Evolutionary conservation across 2,329 filamentous ascomycete genomes (phyloP).

Genomic region (Emydomyces testavorans): DNA sequence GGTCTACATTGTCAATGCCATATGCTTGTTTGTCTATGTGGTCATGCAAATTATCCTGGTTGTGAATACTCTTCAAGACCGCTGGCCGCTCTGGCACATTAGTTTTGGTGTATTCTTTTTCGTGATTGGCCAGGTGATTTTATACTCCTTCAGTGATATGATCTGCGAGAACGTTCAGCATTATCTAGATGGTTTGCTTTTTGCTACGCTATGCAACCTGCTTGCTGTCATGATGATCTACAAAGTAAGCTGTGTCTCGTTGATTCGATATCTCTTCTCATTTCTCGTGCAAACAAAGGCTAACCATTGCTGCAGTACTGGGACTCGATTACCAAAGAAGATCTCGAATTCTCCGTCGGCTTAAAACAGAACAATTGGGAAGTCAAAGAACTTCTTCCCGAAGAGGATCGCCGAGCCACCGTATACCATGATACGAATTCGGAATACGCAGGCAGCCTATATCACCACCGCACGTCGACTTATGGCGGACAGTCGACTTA

Average conservation of each 20-base stretch:
- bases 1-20: conserved; percentile 78
- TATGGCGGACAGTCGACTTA: conserved; percentile 30
- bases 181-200: conserved; percentile 88
- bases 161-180: conserved; percentile 80
- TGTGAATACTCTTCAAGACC: conserved; percentile 77
- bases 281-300: too few species aligned
- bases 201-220: conserved; percentile 86
- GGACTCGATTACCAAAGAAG: conserved; percentile 97
- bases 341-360: conserved; percentile 94
- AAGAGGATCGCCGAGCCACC: conserved; percentile 65
- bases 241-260: conserved; percentile 51
- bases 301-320: conserved; percentile 61
- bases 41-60: conserved; percentile 82
- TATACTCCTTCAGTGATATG: conserved; percentile 76
- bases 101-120: conserved; percentile 85
- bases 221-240: conserved; percentile 99
- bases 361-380: conserved; percentile 97
- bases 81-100: conserved; percentile 91
- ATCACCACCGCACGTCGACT: conserved; percentile 31
- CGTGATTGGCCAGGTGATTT: conserved; percentile 76
- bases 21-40: conserved; percentile 76
- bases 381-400: conserved; percentile 77
- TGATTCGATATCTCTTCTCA: not conserved
- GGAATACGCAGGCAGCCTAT: conserved; percentile 36
- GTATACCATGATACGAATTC: conserved; percentile 52